Conservation (phyloP, 768 basidiomycete genomes). For the Hydnomerulius pinastri region DNA sequence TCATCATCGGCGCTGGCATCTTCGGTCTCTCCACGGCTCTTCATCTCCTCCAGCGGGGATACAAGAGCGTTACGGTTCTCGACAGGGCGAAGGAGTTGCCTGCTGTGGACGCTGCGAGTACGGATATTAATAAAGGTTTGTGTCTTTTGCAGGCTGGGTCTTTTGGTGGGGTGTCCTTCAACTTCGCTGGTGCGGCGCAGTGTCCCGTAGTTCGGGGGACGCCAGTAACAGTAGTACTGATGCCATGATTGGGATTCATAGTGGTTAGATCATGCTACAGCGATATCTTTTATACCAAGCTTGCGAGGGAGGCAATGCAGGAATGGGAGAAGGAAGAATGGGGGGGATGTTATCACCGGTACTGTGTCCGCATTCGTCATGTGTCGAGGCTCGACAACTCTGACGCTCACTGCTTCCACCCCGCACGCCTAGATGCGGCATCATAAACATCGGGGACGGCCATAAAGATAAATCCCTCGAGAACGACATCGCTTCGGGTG, state of each 20-base stretch:
- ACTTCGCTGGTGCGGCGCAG: too few species aligned
- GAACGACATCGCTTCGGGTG: slow-evolving; percentile 65
- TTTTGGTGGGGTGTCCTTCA: not conserved
- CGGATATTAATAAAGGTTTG: slow-evolving; percentile 47
- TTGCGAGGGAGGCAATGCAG: slow-evolving; percentile 77
- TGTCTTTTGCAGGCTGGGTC: not conserved
- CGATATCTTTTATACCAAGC: slow-evolving; percentile 64
- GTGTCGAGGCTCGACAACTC: too few species aligned
- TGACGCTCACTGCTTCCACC: too few species aligned
- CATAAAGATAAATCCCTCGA: slow-evolving; percentile 57
- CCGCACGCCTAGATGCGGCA: slow-evolving; percentile 29
- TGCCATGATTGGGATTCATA: slow-evolving; percentile 26
- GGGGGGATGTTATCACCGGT: slow-evolving; percentile 86
- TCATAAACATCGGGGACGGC: slow-evolving; percentile 26
- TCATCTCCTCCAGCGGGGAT: slow-evolving; percentile 72
- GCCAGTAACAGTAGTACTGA: too few species aligned
- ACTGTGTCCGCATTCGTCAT: slow-evolving; percentile 44
- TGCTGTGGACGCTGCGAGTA: slow-evolving; percentile 79
- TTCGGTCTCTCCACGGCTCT: slow-evolving; percentile 89
- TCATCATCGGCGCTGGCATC: slow-evolving; percentile 81
- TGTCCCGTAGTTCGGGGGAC: too few species aligned
- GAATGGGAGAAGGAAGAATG: slow-evolving; percentile 74
- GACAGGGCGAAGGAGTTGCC: slow-evolving; percentile 72
- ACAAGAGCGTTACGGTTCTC: slow-evolving; percentile 68
- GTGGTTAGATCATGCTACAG: slow-evolving; percentile 77